Percentiles rank a stretch among this genome's conserved stretches.
Conservation (phyloP, 768 basidiomycete species). For the Suillus placidus region DNA sequence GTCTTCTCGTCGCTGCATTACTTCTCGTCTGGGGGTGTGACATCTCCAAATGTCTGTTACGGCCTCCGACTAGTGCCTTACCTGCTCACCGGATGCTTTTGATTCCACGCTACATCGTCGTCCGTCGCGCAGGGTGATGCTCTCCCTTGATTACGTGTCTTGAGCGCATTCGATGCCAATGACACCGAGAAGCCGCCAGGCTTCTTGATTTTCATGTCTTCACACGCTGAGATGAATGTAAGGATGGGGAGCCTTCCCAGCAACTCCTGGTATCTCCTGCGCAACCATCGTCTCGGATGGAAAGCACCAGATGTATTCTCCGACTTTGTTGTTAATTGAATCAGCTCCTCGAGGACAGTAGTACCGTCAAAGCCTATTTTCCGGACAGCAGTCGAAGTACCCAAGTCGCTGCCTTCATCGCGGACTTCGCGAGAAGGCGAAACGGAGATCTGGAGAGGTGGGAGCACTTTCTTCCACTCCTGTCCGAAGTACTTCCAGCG, state of each 20-base stretch:
- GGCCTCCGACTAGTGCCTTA: not conserved
- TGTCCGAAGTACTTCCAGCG: slow-evolving; percentile 64
- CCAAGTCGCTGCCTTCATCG: slow-evolving; percentile 13
- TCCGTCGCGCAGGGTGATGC: slow-evolving; percentile 28
- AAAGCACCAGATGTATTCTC: slow-evolving; percentile 24
- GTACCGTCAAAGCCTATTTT: slow-evolving; percentile 45
- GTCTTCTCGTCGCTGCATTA: too few relatives aligned
- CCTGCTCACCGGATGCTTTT: slow-evolving; percentile 2
- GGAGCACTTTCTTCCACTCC: slow-evolving; percentile 56
- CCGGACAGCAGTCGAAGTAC: slow-evolving; percentile 33
- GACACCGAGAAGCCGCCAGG: slow-evolving; percentile 33
- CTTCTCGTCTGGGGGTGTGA: too few relatives aligned
- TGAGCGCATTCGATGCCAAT: slow-evolving; percentile 33
- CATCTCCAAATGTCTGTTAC: too few relatives aligned
- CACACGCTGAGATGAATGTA: slow-evolving; percentile 29
- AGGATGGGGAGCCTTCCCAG: slow-evolving; percentile 63
- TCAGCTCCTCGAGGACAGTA: slow-evolving; percentile 47
- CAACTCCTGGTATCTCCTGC: slow-evolving; percentile 60
- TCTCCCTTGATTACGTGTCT: slow-evolving; percentile 18
- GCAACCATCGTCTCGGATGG: slow-evolving; percentile 36
- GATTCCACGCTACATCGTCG: slow-evolving; percentile 41
- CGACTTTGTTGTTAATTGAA: slow-evolving; percentile 44
- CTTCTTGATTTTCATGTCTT: slow-evolving; percentile 4
- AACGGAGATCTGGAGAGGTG: slow-evolving; percentile 59
- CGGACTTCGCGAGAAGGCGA: slow-evolving; percentile 15